A percentile compares a stretch with the other conserved stretches of the same genome.
These are phyloP conservation scores for Aspergillus cristatus DNA, from an alignment of 495 filamentous ascomycete genomes.

Conservation along the genomic window DNA sequence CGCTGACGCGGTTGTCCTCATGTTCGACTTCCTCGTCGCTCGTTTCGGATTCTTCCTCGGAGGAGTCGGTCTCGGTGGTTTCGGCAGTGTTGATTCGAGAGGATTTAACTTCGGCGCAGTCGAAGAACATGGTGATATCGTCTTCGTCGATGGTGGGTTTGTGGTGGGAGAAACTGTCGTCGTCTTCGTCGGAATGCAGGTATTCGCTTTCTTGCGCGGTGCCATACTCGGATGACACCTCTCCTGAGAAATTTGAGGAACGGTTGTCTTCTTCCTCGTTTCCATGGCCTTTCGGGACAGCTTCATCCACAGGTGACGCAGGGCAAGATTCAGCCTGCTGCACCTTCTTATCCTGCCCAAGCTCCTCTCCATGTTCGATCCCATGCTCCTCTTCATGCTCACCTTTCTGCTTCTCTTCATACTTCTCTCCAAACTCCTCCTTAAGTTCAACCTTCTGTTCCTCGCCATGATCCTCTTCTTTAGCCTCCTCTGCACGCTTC, in stretches of 20 bases:
- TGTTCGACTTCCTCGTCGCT: not conserved
- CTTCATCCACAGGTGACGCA: not conserved
- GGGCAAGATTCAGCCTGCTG: not conserved
- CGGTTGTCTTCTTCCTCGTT: not conserved
- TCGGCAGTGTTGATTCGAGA: not conserved
- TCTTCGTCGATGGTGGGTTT: not conserved
- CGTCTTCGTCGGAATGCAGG: not conserved
- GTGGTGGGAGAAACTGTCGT: not conserved
- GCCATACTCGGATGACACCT: not conserved
- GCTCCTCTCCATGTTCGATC: constrained; percentile 1
- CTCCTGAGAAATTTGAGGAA: not conserved
- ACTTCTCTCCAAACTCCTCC: not conserved
- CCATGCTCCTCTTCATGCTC: not conserved
- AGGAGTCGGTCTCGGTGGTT: not conserved
- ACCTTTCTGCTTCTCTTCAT: not conserved
- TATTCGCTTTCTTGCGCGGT: not conserved
- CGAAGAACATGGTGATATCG: not conserved
- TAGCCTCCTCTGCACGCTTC: not conserved
- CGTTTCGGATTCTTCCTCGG: not conserved
- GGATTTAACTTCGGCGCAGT: not conserved
- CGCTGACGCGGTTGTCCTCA: not conserved
- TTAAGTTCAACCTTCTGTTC: too few relatives aligned
- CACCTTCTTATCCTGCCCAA: not conserved
- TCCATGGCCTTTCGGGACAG: not conserved
- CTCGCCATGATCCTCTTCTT: not conserved